These are phyloP conservation scores for Hirsutella rhossiliensis DNA, from an alignment of 2,329 filamentous ascomycete species.

Conservation along the genomic window DNA sequence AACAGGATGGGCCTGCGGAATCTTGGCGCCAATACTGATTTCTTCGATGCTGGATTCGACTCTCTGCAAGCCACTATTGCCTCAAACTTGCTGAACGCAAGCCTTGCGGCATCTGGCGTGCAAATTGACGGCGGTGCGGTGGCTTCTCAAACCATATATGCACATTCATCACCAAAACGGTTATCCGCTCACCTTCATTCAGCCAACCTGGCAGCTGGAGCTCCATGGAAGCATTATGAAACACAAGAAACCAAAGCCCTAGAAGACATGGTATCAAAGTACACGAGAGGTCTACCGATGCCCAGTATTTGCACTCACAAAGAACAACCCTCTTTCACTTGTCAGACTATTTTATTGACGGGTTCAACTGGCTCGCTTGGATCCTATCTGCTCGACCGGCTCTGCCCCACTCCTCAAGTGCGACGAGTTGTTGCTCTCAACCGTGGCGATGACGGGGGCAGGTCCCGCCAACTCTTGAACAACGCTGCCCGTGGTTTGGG, in stretches of 20 bases:
- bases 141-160: no score
- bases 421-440: conserved; percentile 14
- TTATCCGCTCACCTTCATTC: conserved; percentile 18
- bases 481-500: conserved; percentile 25
- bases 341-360: conserved; percentile 61
- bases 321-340: conserved; percentile 12
- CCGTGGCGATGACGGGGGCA: conserved; percentile 20
- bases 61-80: conserved; percentile 24
- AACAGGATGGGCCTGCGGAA: conserved; percentile 5
- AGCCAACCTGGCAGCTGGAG: no score
- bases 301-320: conserved; percentile 7
- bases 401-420: conserved; percentile 13
- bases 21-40: conserved; percentile 17
- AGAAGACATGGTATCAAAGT: conserved; percentile 16
- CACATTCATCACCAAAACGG: conserved; percentile 8
- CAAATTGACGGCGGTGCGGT: no score
- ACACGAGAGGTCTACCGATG: conserved; percentile 13
- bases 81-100: conserved; percentile 7
- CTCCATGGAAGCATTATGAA: no score
- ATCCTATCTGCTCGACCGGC: conserved; percentile 48
- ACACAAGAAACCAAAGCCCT: no score
- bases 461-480: conserved; percentile 22
- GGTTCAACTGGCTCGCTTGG: conserved; percentile 84
- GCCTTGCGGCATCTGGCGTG: conserved; percentile 4
- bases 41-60: conserved; percentile 26